Conservation (phyloP, 2,329 filamentous ascomycete species). For the Aspergillus eucalypticola region DNA sequence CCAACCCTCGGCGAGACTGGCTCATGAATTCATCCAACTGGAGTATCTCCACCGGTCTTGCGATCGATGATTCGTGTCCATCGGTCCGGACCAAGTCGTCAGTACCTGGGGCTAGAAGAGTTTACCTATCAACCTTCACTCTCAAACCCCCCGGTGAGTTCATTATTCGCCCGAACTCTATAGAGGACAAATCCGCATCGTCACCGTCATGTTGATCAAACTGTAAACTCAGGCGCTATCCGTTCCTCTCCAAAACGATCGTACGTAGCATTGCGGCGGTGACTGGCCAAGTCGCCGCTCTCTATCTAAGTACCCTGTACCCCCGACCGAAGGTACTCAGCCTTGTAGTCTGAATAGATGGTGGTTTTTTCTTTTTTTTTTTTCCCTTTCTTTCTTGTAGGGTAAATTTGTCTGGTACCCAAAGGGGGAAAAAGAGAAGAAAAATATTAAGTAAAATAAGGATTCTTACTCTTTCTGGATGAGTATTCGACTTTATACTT, state of each 20-base stretch:
- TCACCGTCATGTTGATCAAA: slow-evolving; percentile 4
- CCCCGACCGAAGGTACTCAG: not conserved
- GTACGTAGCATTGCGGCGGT: slow-evolving; percentile 1
- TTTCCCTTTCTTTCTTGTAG: too few species aligned
- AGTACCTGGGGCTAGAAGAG: slow-evolving; percentile 25
- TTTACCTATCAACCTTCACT: slow-evolving; percentile 17
- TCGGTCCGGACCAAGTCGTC: slow-evolving; percentile 24
- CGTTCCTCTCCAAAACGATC: not conserved
- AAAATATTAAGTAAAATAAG: too few species aligned
- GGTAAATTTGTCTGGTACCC: too few species aligned
- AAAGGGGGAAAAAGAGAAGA: too few species aligned
- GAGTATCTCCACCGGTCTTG: slow-evolving; percentile 18
- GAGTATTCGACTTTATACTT: not conserved
- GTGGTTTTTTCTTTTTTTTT: not conserved
- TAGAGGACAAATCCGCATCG: slow-evolving; percentile 1
- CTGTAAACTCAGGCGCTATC: not conserved
- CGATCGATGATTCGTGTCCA: slow-evolving; percentile 26
- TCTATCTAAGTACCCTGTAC: not conserved
- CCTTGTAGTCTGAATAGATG: not conserved
- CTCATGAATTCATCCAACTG: slow-evolving; percentile 12
- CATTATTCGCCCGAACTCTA: slow-evolving; percentile 12
- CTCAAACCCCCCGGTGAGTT: slow-evolving; percentile 8
- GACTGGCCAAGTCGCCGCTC: not conserved
- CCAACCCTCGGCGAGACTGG: slow-evolving; percentile 5
- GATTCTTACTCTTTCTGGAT: too few species aligned